phyloP scores from a whole-genome alignment of 352 stramenopile genomes.

The Pythium pyrilobum region DNA sequence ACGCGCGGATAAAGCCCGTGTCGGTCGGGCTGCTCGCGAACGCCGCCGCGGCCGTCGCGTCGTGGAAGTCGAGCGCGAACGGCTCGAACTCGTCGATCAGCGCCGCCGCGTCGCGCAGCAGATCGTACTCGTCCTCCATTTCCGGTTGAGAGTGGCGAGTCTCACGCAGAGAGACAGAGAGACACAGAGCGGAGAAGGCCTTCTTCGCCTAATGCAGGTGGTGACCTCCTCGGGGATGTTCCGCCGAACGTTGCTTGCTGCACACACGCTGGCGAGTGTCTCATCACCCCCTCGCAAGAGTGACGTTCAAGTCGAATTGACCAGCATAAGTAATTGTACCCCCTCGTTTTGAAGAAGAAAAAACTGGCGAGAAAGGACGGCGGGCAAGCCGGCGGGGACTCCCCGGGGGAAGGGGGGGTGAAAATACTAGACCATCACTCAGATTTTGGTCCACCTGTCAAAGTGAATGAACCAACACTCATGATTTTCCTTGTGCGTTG shows the following conservation, averaged over 20 bases:
- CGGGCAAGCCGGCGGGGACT: too few relatives aligned
- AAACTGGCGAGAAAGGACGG: too few relatives aligned
- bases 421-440: conserved; percentile 10
- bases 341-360: too few relatives aligned
- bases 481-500: too few relatives aligned
- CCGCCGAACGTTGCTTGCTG: too few relatives aligned
- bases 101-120: conserved; percentile 15
- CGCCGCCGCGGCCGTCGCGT: not conserved
- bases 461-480: conserved; percentile 9
- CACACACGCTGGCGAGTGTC: not conserved
- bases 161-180: not conserved
- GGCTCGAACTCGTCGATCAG: conserved; percentile 18
- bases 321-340: not conserved
- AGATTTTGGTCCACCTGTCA: not conserved
- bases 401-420: not conserved
- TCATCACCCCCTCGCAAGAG: conserved; percentile 4
- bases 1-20: conserved; percentile 17
- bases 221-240: too few relatives aligned
- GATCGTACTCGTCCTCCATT: conserved; percentile 20
- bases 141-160: not conserved
- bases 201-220: too few relatives aligned
- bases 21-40: conserved; percentile 5
- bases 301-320: conserved; percentile 17
- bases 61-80: conserved; percentile 17
- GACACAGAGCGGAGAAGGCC: not conserved